Evolutionary conservation across 2,329 filamentous ascomycete species (phyloP), one percentile per base, ranked within the genome.

Genomic region (Fusarium sp.): DNA sequence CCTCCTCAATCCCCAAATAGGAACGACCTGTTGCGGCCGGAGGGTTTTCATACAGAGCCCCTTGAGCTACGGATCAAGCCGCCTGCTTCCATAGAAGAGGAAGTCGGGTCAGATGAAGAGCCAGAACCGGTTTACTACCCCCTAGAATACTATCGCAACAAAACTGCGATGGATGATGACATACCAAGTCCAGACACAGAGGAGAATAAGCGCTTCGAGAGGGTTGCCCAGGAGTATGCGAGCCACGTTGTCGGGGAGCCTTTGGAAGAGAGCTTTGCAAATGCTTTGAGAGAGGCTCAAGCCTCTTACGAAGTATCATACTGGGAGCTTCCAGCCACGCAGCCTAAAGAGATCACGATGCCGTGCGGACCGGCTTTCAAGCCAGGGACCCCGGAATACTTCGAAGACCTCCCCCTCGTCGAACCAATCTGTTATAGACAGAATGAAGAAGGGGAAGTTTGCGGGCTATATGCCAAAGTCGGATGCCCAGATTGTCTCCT

Each of bases 401-500:
- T 52, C 47, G 18, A 31, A 52, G 27, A 31, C 27, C 18, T 52
- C 27, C 47, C 47, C 10, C 25, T 64, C 54, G 70, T 57, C 3
- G 29, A 54, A 13, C 68, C 69, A 4, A 33, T 16, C 5, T 79
- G 77, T 38, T 42, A 65, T 11, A 73, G 61, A 9, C 25, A 16
- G 18, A 18, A 40, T 42, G 25, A 35, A 5, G 25, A 40, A 4
- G 65, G 57, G 3, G 10, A 29, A 0, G 52, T 57, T 18, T 79
- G 77, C 40, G 3, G 18, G 5, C 22, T 10, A 1, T 9, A 59
- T 13, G 65, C 76, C 2, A 10, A 20, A 13, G 65, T 77, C 7
- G 29, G 66, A 9, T 79, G 78, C 14, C 67, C 68, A 6, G 56
- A 40, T 22, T 79, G 78, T 35, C 63, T 70, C 18, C 65, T 79